These are phyloP conservation scores for Trichocladium uniseriatum DNA, from an alignment of 495 filamentous ascomycete species.

Conservation along the genomic window DNA sequence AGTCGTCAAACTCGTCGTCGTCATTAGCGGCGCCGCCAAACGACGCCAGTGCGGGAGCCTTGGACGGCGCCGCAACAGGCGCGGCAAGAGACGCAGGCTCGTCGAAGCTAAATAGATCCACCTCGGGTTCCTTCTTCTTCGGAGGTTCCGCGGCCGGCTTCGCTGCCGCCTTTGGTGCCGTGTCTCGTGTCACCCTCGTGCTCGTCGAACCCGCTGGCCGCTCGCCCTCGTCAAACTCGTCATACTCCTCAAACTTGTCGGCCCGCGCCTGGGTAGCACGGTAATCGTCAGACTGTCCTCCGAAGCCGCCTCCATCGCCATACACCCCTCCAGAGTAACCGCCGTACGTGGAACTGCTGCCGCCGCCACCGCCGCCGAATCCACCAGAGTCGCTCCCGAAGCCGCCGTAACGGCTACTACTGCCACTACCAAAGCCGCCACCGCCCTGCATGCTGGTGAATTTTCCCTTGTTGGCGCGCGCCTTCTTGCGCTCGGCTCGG, in stretches of 20 bases:
- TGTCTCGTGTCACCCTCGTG: constrained; percentile 33
- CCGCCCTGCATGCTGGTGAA: constrained; percentile 91
- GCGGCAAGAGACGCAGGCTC: constrained; percentile 49
- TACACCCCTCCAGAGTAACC: constrained; percentile 84
- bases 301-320: constrained; percentile 88
- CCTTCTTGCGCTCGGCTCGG: constrained; percentile 88
- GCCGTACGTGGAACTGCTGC: constrained; percentile 55
- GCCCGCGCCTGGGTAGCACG: constrained; percentile 42
- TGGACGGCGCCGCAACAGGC: constrained; percentile 36
- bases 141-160: constrained; percentile 51
- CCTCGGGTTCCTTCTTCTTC: constrained; percentile 75
- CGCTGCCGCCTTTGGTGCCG: constrained; percentile 33
- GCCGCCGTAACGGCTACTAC: constrained; percentile 65
- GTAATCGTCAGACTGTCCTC: constrained; percentile 56
- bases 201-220: constrained; percentile 30
- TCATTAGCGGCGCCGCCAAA: constrained; percentile 43
- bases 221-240: constrained; percentile 82
- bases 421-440: constrained; percentile 35
- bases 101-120: constrained; percentile 84
- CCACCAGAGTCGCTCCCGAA: constrained; percentile 72
- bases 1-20: constrained; percentile 97
- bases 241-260: constrained; percentile 92
- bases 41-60: constrained; percentile 46
- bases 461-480: constrained; percentile 78
- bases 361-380: constrained; percentile 58